Evolutionary conservation across 345 rosid species (phyloP), one percentile per base, ranked within the genome.

Genomic region (Syzygium grande): DNA sequence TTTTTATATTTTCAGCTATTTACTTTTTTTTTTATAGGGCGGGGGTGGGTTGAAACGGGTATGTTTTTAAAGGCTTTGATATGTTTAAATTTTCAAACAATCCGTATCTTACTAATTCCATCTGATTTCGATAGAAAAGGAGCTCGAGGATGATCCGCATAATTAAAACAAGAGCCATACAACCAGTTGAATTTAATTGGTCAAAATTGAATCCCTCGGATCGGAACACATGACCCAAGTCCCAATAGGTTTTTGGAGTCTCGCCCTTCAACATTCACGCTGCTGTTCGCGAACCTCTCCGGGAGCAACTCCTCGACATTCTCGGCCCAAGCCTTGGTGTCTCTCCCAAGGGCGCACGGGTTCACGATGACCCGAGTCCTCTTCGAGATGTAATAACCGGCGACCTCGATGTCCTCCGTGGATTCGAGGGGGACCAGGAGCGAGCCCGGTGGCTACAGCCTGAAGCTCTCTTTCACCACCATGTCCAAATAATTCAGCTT

Each of bases 381-480:
- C 51, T 85, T 52, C 19, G 49, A 41, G n/a, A 88, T 85, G 34
- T 27, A 17, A 53, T 65, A 63, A 2, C 89, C 87, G 22, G 30
- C 68, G 34, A 88, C 25, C 30, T n/a, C 54, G 7, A 52, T 7
- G 10, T 65, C 89, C 84, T 88, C 80, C 22, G 53, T 65, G 34
- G 89, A 61, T 30, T 51, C 65, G 23, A 15, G 89, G 0, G 89
- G 89, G 54, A 84, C 4, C 41, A 88, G 59, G 22, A 88, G 83
- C 11, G 89, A 87, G 12, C 16, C 86, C 22, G 52, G 51, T 2
- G 89, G 89, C 11, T 88, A 52, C 19, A 88, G 54, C 51, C 89
- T 30, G 27, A 88, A 23, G 54, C 84, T 84, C 51, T 91, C 90
- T 49, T 89, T 89, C 9, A 91, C 54, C 34, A 91, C 88, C 90